Evolutionary conservation across 2,329 filamentous ascomycete species (phyloP).

Genomic region (Fusarium sp.): DNA sequence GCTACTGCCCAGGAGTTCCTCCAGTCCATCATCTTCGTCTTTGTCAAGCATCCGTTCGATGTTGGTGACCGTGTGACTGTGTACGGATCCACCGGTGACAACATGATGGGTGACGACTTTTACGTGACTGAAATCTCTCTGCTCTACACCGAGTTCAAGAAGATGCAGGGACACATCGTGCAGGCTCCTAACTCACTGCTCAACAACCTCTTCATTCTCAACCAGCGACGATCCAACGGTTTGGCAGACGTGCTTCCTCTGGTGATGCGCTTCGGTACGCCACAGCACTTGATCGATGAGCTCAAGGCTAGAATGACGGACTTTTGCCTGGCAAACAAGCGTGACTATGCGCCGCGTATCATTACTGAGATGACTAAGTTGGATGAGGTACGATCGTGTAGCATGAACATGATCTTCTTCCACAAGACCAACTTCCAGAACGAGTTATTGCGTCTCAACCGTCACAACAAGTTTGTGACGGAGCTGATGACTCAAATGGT

Average conservation of each 20-base stretch:
- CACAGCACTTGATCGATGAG: slow-evolving; percentile 83
- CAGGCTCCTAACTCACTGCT: slow-evolving; percentile 96
- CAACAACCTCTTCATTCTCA: slow-evolving; percentile 94
- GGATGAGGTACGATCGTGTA: slow-evolving; percentile 86
- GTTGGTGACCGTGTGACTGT: slow-evolving; percentile 94
- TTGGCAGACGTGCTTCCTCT: slow-evolving; percentile 89
- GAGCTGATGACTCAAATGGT: slow-evolving; percentile 90
- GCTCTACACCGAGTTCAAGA: slow-evolving; percentile 97
- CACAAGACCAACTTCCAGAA: slow-evolving; percentile 99
- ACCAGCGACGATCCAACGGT: slow-evolving; percentile 90
- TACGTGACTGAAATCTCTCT: slow-evolving; percentile 96
- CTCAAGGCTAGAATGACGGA: slow-evolving; percentile 85
- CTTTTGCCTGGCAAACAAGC: slow-evolving; percentile 87
- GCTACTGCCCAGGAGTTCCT: slow-evolving; percentile 95
- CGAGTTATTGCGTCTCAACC: slow-evolving; percentile 87
- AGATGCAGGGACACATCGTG: slow-evolving; percentile 96
- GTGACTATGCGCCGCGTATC: slow-evolving; percentile 89
- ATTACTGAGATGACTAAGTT: slow-evolving; percentile 87
- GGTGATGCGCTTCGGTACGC: slow-evolving; percentile 90
- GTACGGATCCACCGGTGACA: slow-evolving; percentile 89
- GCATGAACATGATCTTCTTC: slow-evolving; percentile 94
- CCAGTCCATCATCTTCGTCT: slow-evolving; percentile 94
- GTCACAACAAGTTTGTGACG: slow-evolving; percentile 94
- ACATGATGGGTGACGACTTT: slow-evolving; percentile 88
- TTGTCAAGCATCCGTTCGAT: slow-evolving; percentile 97